Percentiles rank a stretch among this genome's conserved stretches.
Evolutionary conservation across 805 yeast genomes (phyloP).

Genomic region (Wickerhamomyces chambardii): DNA sequence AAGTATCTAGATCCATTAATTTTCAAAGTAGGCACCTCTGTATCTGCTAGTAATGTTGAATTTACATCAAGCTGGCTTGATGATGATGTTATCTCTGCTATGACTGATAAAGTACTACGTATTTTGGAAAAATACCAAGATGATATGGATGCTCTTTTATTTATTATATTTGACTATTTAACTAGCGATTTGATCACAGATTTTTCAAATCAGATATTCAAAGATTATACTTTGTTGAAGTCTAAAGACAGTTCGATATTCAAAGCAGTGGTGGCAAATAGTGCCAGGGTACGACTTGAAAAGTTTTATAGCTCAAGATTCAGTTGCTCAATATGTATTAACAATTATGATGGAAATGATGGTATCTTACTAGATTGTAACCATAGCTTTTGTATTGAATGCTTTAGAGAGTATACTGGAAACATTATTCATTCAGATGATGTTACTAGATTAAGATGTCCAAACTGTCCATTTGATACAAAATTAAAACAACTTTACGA

Average conservation of each 20-base stretch:
- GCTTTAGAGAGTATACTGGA: constrained; percentile 33
- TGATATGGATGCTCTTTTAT: too few relatives aligned
- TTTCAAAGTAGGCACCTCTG: too few relatives aligned
- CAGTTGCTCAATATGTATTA: constrained; percentile 50
- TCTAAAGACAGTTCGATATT: background rate
- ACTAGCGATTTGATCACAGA: background rate
- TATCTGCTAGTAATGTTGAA: too few relatives aligned
- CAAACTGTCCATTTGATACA: constrained; percentile 29
- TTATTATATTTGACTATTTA: too few relatives aligned
- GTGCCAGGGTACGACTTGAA: constrained; percentile 8
- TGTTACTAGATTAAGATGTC: constrained; percentile 46
- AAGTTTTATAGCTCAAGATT: constrained; percentile 29
- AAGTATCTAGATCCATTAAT: too few relatives aligned
- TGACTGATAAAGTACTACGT: too few relatives aligned
- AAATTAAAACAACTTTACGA: constrained; percentile 8
- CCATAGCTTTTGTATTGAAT: constrained; percentile 39
- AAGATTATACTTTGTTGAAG: background rate
- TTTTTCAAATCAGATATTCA: constrained; percentile 2
- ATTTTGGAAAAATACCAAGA: too few relatives aligned
- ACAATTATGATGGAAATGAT: constrained; percentile 32
- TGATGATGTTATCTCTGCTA: too few relatives aligned
- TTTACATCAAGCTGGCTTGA: too few relatives aligned
- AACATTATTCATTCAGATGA: constrained; percentile 37
- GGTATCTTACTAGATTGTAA: constrained; percentile 31
- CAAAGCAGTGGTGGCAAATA: constrained; percentile 7